A percentile compares a stretch with the other conserved stretches of the same genome.
Conservation (phyloP, 352 stramenopile genomes). For the Pythium scleroteichum region DNA sequence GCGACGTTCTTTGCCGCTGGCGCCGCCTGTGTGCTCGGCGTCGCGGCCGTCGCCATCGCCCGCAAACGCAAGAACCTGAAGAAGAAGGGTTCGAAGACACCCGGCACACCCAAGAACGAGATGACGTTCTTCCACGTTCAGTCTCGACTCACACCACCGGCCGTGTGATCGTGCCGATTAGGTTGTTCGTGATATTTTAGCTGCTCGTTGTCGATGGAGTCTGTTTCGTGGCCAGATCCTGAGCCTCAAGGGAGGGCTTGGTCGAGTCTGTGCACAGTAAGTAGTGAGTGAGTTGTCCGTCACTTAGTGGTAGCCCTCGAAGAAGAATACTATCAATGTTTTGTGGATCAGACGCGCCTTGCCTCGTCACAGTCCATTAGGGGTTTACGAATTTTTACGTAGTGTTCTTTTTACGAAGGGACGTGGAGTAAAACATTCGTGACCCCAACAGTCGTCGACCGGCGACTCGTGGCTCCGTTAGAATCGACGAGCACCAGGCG, state of each 20-base stretch:
- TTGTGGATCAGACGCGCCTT: no score
- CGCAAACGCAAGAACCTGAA: conserved; percentile 28
- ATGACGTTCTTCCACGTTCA: conserved; percentile 43
- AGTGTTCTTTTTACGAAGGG: conserved; percentile 36
- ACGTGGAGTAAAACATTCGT: conserved; percentile 14
- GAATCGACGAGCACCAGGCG: conserved; percentile 2
- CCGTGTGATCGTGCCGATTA: conserved; percentile 9
- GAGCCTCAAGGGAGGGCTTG: background rate
- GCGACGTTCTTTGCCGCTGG: conserved; percentile 22
- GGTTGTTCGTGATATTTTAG: conserved; percentile 12
- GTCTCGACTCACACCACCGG: conserved; percentile 35
- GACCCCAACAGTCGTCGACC: conserved; percentile 17
- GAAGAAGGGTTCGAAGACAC: conserved; percentile 23
- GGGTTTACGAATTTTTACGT: conserved; percentile 16
- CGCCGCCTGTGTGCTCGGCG: conserved; percentile 24
- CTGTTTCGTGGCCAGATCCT: background rate
- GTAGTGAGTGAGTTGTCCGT: no score
- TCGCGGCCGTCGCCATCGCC: conserved; percentile 25
- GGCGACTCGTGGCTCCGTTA: background rate
- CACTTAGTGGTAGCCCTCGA: no score
- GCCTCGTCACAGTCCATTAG: no score
- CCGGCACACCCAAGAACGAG: conserved; percentile 35
- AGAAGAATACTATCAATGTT: no score
- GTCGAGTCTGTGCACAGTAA: background rate
- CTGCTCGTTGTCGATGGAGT: conserved; percentile 3